phyloP scores from a whole-genome alignment of 2,329 filamentous ascomycete genomes.

The Neocucurbitaria cava region DNA sequence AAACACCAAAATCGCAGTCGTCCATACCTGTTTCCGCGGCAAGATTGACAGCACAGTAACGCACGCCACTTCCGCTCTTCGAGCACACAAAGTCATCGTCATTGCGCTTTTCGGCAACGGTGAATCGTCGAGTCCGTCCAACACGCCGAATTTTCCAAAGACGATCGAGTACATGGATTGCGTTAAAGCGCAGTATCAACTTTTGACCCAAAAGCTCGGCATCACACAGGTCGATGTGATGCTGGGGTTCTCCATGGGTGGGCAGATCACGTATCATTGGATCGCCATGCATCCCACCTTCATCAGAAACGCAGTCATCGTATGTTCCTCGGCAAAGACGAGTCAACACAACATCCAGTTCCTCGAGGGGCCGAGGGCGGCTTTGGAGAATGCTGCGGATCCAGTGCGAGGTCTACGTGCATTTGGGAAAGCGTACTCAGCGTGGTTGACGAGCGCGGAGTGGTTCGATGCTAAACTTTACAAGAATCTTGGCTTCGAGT shows the following conservation, averaged over 20 bases:
- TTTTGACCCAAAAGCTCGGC: slow-evolving; percentile 52
- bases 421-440: slow-evolving; percentile 49
- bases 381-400: slow-evolving; percentile 53
- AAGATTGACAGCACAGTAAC: slow-evolving; percentile 58
- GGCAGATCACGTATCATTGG: slow-evolving; percentile 62
- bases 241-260: slow-evolving; percentile 65
- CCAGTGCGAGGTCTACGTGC: slow-evolving; percentile 45
- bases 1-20: slow-evolving; percentile 43
- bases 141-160: slow-evolving; percentile 56
- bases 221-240: slow-evolving; percentile 56
- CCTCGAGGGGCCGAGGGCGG: slow-evolving; percentile 61
- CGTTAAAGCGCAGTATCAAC: slow-evolving; percentile 57
- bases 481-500: slow-evolving; percentile 39
- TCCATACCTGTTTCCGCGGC: slow-evolving; percentile 64
- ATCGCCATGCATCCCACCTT: slow-evolving; percentile 59
- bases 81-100: slow-evolving; percentile 59
- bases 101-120: slow-evolving; percentile 61
- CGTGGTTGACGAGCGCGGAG: slow-evolving; percentile 50
- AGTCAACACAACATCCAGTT: slow-evolving; percentile 63
- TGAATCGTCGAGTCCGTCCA: slow-evolving; percentile 61
- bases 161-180: slow-evolving; percentile 58
- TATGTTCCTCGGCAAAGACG: slow-evolving; percentile 60
- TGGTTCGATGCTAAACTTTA: slow-evolving; percentile 52
- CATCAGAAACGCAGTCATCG: slow-evolving; percentile 50
- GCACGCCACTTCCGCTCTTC: slow-evolving; percentile 53